Evolutionary conservation across 805 yeast genomes (phyloP).

Genomic region (Debaryomyces prosopidis): DNA sequence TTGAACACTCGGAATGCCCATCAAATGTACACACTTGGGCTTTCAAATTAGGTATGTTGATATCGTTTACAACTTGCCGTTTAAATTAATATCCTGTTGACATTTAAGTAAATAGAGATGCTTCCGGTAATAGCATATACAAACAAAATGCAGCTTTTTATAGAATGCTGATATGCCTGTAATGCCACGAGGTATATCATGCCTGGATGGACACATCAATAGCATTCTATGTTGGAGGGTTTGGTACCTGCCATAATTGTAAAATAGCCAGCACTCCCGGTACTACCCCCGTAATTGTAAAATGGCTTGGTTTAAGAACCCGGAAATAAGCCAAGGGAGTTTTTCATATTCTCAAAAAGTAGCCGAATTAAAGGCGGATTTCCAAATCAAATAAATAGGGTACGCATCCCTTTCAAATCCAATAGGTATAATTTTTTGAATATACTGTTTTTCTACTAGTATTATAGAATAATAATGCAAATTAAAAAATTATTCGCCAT

Average conservation of each 20-base stretch:
- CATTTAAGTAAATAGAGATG: no score
- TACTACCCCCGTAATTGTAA: not conserved
- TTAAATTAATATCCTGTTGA: not conserved
- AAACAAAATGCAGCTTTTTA: no score
- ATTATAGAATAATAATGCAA: slow-evolving; percentile 44
- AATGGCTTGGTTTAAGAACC: not conserved
- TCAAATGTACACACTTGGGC: not conserved
- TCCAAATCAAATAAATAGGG: not conserved
- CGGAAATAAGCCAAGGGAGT: not conserved
- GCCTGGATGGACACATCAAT: not conserved
- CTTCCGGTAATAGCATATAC: no score
- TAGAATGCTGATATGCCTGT: no score
- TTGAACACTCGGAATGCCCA: no score
- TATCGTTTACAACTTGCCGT: not conserved
- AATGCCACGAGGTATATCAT: not conserved
- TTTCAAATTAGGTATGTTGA: not conserved
- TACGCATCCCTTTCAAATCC: not conserved
- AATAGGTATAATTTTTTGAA: not conserved
- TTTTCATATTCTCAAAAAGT: not conserved
- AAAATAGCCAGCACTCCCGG: not conserved
- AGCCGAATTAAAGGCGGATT: not conserved
- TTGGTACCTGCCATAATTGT: not conserved
- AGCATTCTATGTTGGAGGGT: not conserved
- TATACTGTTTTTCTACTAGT: not conserved
- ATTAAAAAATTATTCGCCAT: slow-evolving; percentile 51